phyloP scores from a whole-genome alignment of 2,329 filamentous ascomycete genomes.

The Talaromyces marneffei region DNA sequence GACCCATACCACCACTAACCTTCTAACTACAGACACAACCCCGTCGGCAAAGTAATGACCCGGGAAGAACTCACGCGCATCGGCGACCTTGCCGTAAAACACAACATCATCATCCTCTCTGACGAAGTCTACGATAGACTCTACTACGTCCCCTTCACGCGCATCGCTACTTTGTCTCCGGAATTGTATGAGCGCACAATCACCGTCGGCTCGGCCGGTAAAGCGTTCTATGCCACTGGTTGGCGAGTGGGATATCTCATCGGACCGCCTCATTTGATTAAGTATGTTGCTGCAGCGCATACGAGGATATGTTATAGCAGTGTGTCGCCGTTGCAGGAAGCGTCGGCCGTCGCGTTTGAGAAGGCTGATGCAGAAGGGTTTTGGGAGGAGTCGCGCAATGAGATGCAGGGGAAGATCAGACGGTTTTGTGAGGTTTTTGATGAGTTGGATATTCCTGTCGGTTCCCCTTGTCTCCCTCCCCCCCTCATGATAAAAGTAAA shows the following conservation, averaged over 20 bases:
- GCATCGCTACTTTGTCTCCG: conserved; percentile 82
- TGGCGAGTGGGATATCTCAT: conserved; percentile 97
- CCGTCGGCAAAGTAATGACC: conserved; percentile 92
- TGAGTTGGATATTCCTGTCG: conserved; percentile 62
- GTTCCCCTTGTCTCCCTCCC: not conserved
- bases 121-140: conserved; percentile 93
- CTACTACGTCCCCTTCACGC: conserved; percentile 91
- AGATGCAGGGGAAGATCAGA: conserved; percentile 87
- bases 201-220: conserved; percentile 91
- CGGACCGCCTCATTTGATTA: conserved; percentile 79
- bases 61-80: conserved; percentile 76
- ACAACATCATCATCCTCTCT: conserved; percentile 88
- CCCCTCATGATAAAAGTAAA: too few species aligned
- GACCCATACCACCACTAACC: conserved; percentile 13
- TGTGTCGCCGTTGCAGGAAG: conserved; percentile 90
- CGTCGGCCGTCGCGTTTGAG: conserved; percentile 88
- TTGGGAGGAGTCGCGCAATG: conserved; percentile 74
- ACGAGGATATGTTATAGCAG: conserved; percentile 94
- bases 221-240: conserved; percentile 97
- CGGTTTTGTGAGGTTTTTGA: conserved; percentile 77
- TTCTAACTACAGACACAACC: conserved; percentile 71
- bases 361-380: conserved; percentile 78
- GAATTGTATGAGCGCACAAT: conserved; percentile 83
- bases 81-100: conserved; percentile 80
- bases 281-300: conserved; percentile 86